Evolutionary conservation across 306 rosid species (phyloP), one percentile per base, ranked within the genome.

Genomic region (Begonia masoniana): DNA sequence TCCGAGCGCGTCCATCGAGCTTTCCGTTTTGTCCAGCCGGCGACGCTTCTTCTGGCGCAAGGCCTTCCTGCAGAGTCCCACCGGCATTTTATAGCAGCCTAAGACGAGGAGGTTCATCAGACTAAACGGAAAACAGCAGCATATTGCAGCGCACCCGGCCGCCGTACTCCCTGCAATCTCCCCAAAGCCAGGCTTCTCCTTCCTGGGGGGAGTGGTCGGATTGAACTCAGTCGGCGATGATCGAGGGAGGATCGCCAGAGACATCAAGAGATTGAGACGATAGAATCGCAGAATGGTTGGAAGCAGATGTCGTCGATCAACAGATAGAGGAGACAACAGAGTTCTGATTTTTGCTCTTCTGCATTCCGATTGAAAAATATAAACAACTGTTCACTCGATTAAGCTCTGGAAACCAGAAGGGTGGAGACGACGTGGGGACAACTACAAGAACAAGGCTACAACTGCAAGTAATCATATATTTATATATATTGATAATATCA

Each of bases 101-200:
- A 85, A 55, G 7, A 82, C 54, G 7, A 77, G 49, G 12, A 82
- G 41, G 53, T 89, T 60, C 67, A 89, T 16, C 31, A 85, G 43
- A n/a, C 78, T 35, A 69, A 76, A 85, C 2, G 95, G 97, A 49
- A 69, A 80, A 62, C 97, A 89, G 48, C 97, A 89, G 24, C 80
- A 80, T 9, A 89, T 73, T 3, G 87, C 94, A 12, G 95, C 67
- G 59, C 97, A 85, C 36, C 75, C 91, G 0, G 94, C 97, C n/a
- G 95, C 75, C 4, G 78, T 43, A 0, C 74, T 70, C 0, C 97
- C 97, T 0, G 83, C 94, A 1, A 72, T 41, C 60, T 85, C 95
- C 0, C 87, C 78, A 2, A 66, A 64, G 7, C 76, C 66, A 0
- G 69, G 68, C 13, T 45, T 60, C 26, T 39, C 61, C 0, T 56